These are phyloP conservation scores for Malus fusca DNA, from an alignment of 306 rosid species.

Conservation along the genomic window DNA sequence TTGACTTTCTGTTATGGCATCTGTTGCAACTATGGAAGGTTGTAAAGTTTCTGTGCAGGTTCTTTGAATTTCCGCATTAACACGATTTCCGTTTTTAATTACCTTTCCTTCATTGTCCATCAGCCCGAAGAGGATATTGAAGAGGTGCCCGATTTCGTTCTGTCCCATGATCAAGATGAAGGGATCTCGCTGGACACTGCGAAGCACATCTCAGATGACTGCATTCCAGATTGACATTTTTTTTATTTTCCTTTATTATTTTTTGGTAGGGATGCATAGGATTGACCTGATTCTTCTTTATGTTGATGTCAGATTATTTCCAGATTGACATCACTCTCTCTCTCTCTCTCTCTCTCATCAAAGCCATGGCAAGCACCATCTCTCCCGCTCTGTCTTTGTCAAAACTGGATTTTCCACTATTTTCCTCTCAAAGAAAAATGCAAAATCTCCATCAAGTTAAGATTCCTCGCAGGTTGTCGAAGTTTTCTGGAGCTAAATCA, in stretches of 20 bases:
- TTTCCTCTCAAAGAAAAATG: neutral
- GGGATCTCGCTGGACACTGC: neutral
- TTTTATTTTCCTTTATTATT: too few relatives aligned
- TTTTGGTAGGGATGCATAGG: neutral
- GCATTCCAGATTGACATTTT: neutral
- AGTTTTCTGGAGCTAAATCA: slow-evolving; percentile 13
- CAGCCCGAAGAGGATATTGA: slow-evolving; percentile 67
- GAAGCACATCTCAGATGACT: neutral
- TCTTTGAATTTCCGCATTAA: neutral
- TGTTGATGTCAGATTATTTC: neutral
- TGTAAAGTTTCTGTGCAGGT: slow-evolving; percentile 5
- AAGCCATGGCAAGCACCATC: slow-evolving; percentile 22
- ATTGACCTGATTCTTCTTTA: neutral
- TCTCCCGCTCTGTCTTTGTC: slow-evolving; percentile 18
- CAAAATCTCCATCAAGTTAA: slow-evolving; percentile 9
- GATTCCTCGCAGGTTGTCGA: neutral
- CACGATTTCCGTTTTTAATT: neutral
- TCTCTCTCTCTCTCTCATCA: neutral
- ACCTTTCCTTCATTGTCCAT: slow-evolving; percentile 5
- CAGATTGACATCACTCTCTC: neutral
- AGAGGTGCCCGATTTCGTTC: slow-evolving; percentile 46
- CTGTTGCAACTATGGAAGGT: slow-evolving; percentile 70
- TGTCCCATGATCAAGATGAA: slow-evolving; percentile 27
- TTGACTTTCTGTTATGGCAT: slow-evolving; percentile 71
- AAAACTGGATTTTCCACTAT: slow-evolving; percentile 10